Evolutionary conservation across 805 yeast genomes (phyloP).

Genomic region (Nematodospora valgi): DNA sequence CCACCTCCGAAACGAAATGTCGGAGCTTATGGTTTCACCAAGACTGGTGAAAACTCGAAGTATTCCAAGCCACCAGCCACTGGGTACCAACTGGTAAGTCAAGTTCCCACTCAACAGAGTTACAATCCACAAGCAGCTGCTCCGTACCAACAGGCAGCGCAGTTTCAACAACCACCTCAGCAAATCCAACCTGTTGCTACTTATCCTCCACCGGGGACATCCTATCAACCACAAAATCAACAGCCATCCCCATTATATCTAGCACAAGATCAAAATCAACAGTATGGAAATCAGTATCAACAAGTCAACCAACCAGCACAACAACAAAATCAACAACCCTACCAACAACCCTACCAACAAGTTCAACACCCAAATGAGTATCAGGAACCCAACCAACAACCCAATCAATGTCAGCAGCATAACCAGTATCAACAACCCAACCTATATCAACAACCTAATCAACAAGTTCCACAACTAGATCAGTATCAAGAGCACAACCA

Average conservation of each 20-base stretch:
- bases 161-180: slow-evolving; percentile 9
- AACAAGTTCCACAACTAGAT: slow-evolving; percentile 8
- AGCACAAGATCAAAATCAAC: slow-evolving; percentile 3
- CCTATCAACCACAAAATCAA: slow-evolving; percentile 7
- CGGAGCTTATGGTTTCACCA: slow-evolving; percentile 14
- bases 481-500: slow-evolving; percentile 6
- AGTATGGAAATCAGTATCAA: slow-evolving; percentile 3
- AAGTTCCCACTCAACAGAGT: no score
- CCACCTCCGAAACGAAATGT: slow-evolving; percentile 40
- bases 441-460: slow-evolving; percentile 6
- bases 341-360: slow-evolving; percentile 5
- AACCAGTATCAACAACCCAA: slow-evolving; percentile 5
- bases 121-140: no score
- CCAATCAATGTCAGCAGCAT: slow-evolving; percentile 7
- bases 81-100: slow-evolving; percentile 11
- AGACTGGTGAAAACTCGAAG: slow-evolving; percentile 17
- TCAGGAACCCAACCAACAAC: slow-evolving; percentile 6
- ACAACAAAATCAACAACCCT: slow-evolving; percentile 6
- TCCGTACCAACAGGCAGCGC: slow-evolving; percentile 6
- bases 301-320: slow-evolving; percentile 4
- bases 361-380: slow-evolving; percentile 4
- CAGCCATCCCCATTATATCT: not conserved
- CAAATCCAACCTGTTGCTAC: not conserved
- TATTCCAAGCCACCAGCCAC: slow-evolving; percentile 11
- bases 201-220: not conserved